Percentiles rank a stretch among this genome's conserved stretches.
Evolutionary conservation across 2,329 filamentous ascomycete species (phyloP).

Genomic region (Arthrobotrys sinensis): DNA sequence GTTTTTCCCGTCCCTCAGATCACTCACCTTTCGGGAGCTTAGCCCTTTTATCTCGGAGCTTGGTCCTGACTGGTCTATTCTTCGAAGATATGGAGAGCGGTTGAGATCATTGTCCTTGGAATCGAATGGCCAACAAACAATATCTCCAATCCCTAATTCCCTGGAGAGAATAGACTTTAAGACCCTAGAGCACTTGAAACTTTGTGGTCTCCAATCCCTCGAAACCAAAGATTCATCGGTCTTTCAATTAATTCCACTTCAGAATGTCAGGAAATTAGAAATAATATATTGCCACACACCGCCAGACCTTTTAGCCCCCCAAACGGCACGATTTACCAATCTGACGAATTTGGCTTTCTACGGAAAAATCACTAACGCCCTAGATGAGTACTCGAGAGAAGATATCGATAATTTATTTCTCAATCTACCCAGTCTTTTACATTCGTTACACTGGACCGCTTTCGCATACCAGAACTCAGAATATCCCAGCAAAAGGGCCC

Average conservation of each 20-base stretch:
- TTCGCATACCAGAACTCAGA: background rate
- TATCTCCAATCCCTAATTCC: background rate
- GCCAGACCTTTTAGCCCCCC: background rate
- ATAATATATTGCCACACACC: background rate
- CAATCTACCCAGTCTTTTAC: background rate
- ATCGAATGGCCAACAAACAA: too few species aligned
- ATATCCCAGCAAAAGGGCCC: background rate
- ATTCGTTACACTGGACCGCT: background rate
- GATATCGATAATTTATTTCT: background rate
- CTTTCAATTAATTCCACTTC: background rate
- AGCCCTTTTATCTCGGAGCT: background rate
- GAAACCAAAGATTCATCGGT: background rate
- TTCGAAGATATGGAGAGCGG: background rate
- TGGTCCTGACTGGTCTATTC: background rate
- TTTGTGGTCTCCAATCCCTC: background rate
- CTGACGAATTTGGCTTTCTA: conserved; percentile 6
- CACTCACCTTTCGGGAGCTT: background rate
- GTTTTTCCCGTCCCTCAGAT: background rate
- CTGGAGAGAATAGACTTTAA: too few species aligned
- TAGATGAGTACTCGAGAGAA: too few species aligned
- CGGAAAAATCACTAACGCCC: too few species aligned
- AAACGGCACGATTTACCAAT: background rate
- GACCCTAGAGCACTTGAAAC: background rate
- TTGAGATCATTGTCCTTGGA: background rate
- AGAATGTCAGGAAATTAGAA: conserved; percentile 3